Base-by-base conservation (phyloP, 1,139 yeast genomes). In the Geotrichum aggregatum region DNA sequence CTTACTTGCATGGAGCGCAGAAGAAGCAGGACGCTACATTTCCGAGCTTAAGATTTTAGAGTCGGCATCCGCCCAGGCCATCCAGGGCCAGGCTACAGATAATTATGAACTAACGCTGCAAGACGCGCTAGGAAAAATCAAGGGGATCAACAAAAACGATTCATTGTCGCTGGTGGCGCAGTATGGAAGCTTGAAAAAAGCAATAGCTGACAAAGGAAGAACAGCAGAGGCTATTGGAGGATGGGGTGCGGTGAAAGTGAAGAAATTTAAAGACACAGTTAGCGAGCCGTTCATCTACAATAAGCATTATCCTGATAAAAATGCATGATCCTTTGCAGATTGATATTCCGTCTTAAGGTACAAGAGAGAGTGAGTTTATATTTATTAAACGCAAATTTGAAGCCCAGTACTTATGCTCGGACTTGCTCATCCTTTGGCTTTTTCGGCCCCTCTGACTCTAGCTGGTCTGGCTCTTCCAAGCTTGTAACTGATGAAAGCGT, bases 1-100 rank as follows among this genome's bases (percentile, higher is more conserved):
- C 56, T 71, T 91, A 1, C 70, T 88, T 35, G 86, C 95, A 0
- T 89, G 96, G 87, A 79, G 83, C 30, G 82, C 81, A 59, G 88
- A 82, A 58, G 97, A 92, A 63, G 95, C 96, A 1, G 96, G 91
- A 0, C 82, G 80, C 54, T 91, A 89, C 63, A 68, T 91, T 10
- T 55, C 66, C 7, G 62, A 36, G 35, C 49, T 43, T 16, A 22
- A 35, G 8, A 40, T 47, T 16, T 39, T 47, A 45, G 50, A 47
- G 34, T 16, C 26, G 8, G 42, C 44, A n/a, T 34, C 33, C 8
- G 44, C 47, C 13, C 16, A 36, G 28, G 49, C 47, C 13, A 76
- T 79, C 52, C 74, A 73, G 59, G 83, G 81, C 3, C 61, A 68
- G 22, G 68, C 66, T 54, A 72, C 72, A 35, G 67, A 67, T 3